Conservation (phyloP, 1,139 yeast species). For the Lodderomyces theae region DNA sequence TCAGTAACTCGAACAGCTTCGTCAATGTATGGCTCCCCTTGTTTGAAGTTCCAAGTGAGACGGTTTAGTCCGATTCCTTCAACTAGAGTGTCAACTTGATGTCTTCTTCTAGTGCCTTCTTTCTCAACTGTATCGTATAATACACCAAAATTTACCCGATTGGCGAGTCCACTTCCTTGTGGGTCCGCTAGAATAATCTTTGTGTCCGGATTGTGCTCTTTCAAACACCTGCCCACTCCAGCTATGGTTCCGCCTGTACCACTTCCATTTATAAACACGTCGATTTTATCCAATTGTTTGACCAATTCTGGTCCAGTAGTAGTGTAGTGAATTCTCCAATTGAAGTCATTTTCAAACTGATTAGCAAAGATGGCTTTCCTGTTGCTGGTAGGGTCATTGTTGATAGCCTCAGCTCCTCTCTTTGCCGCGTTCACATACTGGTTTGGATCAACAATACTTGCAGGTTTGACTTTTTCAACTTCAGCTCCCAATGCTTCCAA, state of each 20-base stretch:
- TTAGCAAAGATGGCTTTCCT: constrained; percentile 79
- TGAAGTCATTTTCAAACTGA: constrained; percentile 89
- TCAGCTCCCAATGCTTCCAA: constrained; percentile 76
- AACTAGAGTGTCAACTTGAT: constrained; percentile 91
- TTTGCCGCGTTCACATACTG: constrained; percentile 92
- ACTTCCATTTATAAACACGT: constrained; percentile 77
- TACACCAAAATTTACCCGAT: constrained; percentile 83
- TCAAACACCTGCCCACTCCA: constrained; percentile 77
- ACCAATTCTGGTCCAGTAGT: constrained; percentile 92
- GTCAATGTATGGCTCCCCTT: constrained; percentile 70
- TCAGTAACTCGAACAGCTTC: constrained; percentile 80
- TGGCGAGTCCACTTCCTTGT: constrained; percentile 89
- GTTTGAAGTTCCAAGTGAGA: constrained; percentile 73
- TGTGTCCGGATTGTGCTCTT: constrained; percentile 39
- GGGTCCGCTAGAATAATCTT: constrained; percentile 81
- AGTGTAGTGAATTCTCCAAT: constrained; percentile 79
- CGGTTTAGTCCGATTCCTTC: constrained; percentile 94
- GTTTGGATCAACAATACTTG: constrained; percentile 88
- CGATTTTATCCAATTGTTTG: constrained; percentile 61
- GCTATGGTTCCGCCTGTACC: constrained; percentile 82
- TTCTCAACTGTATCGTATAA: constrained; percentile 87
- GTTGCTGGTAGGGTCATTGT: constrained; percentile 34
- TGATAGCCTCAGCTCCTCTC: constrained; percentile 55
- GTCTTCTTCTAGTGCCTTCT: constrained; percentile 92
- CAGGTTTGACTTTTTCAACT: constrained; percentile 89